These are phyloP conservation scores for Castanea mollissima DNA, from an alignment of 306 rosid genomes.

Conservation along the genomic window DNA sequence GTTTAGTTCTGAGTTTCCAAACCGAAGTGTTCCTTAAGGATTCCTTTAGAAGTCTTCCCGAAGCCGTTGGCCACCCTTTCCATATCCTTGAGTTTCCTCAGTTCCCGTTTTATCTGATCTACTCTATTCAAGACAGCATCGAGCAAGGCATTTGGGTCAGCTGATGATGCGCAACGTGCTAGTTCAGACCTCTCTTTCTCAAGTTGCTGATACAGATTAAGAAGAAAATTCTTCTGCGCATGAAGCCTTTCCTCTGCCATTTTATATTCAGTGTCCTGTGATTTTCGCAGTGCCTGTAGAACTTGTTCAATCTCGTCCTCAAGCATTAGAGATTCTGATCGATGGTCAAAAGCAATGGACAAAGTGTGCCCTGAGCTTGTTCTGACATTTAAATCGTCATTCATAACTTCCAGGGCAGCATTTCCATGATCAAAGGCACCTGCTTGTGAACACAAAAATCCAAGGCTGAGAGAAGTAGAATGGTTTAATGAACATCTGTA, in stretches of 20 bases:
- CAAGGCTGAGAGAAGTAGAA: constrained; percentile 15
- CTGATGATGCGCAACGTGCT: constrained; percentile 34
- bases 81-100: constrained; percentile 51
- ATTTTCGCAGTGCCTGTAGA: constrained; percentile 50
- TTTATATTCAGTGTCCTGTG: constrained; percentile 63
- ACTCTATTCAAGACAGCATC: constrained; percentile 45
- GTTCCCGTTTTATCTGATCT: constrained; percentile 57
- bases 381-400: constrained; percentile 18
- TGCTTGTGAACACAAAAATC: constrained; percentile 23
- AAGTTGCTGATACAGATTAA: constrained; percentile 55
- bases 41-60: constrained; percentile 43
- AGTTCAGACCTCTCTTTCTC: constrained; percentile 49
- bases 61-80: constrained; percentile 60
- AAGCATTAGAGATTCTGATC: constrained; percentile 32
- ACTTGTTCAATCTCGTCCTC: constrained; percentile 55
- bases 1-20: constrained; percentile 37
- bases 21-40: constrained; percentile 54
- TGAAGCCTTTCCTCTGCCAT: constrained; percentile 58
- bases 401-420: constrained; percentile 25
- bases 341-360: constrained; percentile 28
- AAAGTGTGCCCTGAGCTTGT: constrained; percentile 21
- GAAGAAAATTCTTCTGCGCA: constrained; percentile 51
- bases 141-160: constrained; percentile 31
- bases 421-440: constrained; percentile 32
- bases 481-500: background rate